A percentile compares a stretch with the other conserved stretches of the same genome.
Evolutionary conservation across 345 rosid species (phyloP).

Genomic region (Gossypium sturtianum): DNA sequence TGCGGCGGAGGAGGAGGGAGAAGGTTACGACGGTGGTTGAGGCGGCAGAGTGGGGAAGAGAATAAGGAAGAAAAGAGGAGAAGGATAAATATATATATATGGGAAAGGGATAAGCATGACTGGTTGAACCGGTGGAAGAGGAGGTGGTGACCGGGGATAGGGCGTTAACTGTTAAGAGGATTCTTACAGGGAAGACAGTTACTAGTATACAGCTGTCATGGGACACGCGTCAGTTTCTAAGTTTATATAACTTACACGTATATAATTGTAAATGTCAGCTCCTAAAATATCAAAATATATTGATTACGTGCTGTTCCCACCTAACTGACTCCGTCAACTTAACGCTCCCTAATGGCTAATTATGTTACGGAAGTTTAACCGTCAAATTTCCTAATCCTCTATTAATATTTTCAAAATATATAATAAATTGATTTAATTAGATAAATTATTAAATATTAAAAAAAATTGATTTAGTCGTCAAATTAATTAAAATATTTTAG

Average conservation of each 20-base stretch:
- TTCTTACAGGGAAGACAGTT: constrained; percentile 63
- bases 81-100: constrained; percentile 20
- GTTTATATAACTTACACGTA: constrained; percentile 38
- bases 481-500: too few species aligned
- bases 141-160: constrained; percentile 42
- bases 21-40: neutral
- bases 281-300: neutral
- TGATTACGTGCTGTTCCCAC: constrained; percentile 23
- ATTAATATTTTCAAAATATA: neutral
- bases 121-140: constrained; percentile 37
- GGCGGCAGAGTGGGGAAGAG: neutral
- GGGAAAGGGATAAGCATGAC: constrained; percentile 40
- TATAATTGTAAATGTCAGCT: constrained; percentile 20
- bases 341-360: neutral
- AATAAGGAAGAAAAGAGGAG: neutral
- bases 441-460: too few species aligned
- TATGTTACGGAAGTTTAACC: neutral
- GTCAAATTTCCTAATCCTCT: neutral
- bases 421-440: too few species aligned
- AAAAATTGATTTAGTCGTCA: too few species aligned
- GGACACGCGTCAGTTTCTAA: constrained; percentile 43
- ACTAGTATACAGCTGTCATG: constrained; percentile 60
- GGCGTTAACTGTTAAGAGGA: constrained; percentile 30
- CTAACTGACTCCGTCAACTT: neutral
- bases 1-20: neutral